phyloP scores from a whole-genome alignment of 768 basidiomycete genomes.

The Tylopilus balloui region DNA sequence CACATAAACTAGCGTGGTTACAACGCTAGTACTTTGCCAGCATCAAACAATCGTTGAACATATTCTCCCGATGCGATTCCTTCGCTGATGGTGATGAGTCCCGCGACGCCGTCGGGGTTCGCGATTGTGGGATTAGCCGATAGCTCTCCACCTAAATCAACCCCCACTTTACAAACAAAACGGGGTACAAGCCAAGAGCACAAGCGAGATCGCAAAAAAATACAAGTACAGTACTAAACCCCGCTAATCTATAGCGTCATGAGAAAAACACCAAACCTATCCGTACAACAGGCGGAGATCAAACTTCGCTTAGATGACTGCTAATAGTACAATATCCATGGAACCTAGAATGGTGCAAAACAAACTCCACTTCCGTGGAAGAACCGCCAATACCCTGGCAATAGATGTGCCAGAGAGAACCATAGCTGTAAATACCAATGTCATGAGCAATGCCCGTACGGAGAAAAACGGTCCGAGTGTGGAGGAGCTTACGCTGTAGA shows the following conservation, averaged over 20 bases:
- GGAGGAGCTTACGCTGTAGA: constrained; percentile 29
- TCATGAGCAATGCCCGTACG: no score
- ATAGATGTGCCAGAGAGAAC: constrained; percentile 30
- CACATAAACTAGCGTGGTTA: no score
- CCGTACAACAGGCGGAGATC: constrained; percentile 9
- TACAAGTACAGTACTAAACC: not conserved
- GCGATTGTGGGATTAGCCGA: no score
- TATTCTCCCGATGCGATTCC: no score
- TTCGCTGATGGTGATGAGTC: not conserved
- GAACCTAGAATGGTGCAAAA: constrained; percentile 4
- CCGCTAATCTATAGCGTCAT: no score
- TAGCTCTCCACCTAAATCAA: no score
- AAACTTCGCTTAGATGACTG: not conserved
- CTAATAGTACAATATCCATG: constrained; percentile 9
- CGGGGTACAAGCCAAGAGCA: not conserved
- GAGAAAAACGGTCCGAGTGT: not conserved
- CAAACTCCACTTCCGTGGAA: constrained; percentile 17
- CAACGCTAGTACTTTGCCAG: no score
- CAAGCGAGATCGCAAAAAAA: not conserved
- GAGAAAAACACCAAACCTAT: not conserved
- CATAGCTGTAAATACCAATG: constrained; percentile 21
- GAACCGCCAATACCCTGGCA: constrained; percentile 30
- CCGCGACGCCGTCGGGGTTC: not conserved
- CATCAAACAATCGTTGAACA: no score
- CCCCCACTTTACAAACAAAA: not conserved